These are phyloP conservation scores for Alectoria sarmentosa DNA, from an alignment of 495 filamentous ascomycete species.

Conservation along the genomic window DNA sequence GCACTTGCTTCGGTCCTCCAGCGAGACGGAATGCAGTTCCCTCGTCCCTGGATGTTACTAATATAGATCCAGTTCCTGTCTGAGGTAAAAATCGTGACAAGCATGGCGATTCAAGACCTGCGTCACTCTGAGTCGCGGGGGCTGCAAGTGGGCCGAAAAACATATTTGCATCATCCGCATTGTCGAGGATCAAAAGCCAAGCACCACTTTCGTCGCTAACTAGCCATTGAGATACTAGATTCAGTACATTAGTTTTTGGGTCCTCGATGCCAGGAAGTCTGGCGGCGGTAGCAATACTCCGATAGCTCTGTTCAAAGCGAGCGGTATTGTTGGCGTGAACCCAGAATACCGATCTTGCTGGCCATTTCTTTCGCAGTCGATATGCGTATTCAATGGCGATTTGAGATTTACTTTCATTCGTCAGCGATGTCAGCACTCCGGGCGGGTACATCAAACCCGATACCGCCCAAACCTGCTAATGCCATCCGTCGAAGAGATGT, in stretches of 20 bases:
- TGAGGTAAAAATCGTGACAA: conserved; percentile 39
- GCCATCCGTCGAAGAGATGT: conserved; percentile 25
- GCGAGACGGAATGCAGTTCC: conserved; percentile 29
- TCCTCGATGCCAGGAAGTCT: conserved; percentile 34
- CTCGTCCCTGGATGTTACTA: conserved; percentile 36
- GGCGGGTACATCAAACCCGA: conserved; percentile 36
- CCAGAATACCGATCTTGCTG: conserved; percentile 45
- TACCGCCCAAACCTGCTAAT: conserved; percentile 41
- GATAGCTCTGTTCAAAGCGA: conserved; percentile 36
- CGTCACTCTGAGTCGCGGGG: too few relatives aligned
- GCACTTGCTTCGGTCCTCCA: conserved; percentile 30
- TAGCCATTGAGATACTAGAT: conserved; percentile 37
- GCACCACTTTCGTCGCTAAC: conserved; percentile 28
- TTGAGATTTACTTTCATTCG: conserved; percentile 42
- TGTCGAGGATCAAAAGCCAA: conserved; percentile 43
- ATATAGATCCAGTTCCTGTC: conserved; percentile 30
- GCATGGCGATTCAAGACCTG: too few relatives aligned
- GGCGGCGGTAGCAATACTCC: conserved; percentile 33
- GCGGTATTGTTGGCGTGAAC: conserved; percentile 35
- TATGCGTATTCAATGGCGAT: conserved; percentile 38
- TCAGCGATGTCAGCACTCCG: too few relatives aligned
- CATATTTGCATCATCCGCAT: conserved; percentile 34
- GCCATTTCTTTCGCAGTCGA: conserved; percentile 29
- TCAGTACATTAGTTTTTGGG: conserved; percentile 34
- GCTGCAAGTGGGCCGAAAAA: too few relatives aligned